These are phyloP conservation scores for Drechslerella coelobrocha DNA, from an alignment of 2,329 filamentous ascomycete species.

Conservation along the genomic window DNA sequence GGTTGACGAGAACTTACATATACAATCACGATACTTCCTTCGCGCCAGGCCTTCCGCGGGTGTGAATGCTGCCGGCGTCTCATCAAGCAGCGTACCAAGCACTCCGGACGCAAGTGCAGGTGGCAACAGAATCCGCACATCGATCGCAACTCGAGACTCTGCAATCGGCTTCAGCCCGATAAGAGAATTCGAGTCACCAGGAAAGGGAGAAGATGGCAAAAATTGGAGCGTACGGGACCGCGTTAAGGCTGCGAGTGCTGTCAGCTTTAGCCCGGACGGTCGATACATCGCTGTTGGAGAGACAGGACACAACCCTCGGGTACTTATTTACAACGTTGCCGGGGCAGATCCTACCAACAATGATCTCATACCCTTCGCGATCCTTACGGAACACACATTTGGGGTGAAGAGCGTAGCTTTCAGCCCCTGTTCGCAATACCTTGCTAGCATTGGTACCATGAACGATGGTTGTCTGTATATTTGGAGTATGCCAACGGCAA, in stretches of 20 bases:
- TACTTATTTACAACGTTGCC: conserved; percentile 81
- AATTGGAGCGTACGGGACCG: conserved; percentile 88
- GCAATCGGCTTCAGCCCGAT: conserved; percentile 57
- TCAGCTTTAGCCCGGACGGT: conserved; percentile 85
- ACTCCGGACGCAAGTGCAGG: conserved; percentile 68
- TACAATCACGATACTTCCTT: conserved; percentile 81
- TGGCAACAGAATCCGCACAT: conserved; percentile 68
- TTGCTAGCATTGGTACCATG: conserved; percentile 84
- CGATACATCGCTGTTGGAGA: conserved; percentile 87
- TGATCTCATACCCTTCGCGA: conserved; percentile 77
- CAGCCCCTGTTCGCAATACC: conserved; percentile 81
- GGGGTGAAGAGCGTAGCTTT: conserved; percentile 89
- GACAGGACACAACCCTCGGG: conserved; percentile 89
- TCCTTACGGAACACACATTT: conserved; percentile 86
- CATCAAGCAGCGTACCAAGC: conserved; percentile 61
- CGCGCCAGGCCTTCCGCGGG: conserved; percentile 76
- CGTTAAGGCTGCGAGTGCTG: conserved; percentile 91
- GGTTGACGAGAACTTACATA: conserved; percentile 69
- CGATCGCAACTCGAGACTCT: conserved; percentile 63
- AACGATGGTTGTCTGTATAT: conserved; percentile 95
- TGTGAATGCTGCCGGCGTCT: conserved; percentile 66
- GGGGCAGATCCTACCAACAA: conserved; percentile 73
- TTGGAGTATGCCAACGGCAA: conserved; percentile 69
- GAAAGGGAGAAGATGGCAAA: conserved; percentile 71
- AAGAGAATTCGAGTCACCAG: conserved; percentile 61